Evolutionary conservation across 2,329 filamentous ascomycete genomes (phyloP).

Genomic region (Fusarium nematophilum): DNA sequence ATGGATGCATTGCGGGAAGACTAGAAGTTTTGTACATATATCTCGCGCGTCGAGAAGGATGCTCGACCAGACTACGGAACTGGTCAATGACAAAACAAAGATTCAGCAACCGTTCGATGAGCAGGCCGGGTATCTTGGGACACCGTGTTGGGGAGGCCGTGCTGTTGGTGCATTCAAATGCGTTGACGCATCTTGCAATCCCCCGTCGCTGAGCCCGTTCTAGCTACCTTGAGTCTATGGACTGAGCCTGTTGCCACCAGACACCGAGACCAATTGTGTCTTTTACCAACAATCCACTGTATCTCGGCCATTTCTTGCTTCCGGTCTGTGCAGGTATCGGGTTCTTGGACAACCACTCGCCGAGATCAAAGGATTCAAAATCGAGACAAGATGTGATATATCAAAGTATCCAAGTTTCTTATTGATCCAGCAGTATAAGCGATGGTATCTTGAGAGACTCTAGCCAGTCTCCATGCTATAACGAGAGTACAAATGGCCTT

Average conservation of each 20-base stretch:
- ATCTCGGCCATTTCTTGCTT: too few species aligned
- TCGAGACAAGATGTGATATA: not conserved
- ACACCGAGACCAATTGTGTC: too few species aligned
- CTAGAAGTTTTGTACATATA: conserved; percentile 42
- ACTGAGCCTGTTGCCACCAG: too few species aligned
- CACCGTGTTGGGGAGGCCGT: not conserved
- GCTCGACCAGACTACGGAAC: conserved; percentile 33
- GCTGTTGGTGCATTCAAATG: too few species aligned
- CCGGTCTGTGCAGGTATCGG: not conserved
- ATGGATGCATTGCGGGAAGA: conserved; percentile 18
- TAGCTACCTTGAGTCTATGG: too few species aligned
- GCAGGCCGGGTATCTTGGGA: not conserved
- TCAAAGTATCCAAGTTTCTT: conserved; percentile 9
- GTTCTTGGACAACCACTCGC: not conserved
- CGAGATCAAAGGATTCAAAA: not conserved
- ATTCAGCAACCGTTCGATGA: not conserved
- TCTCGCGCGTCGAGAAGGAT: conserved; percentile 28
- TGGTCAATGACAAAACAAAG: conserved; percentile 37
- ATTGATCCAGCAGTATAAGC: conserved; percentile 19
- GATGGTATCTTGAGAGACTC: conserved; percentile 26
- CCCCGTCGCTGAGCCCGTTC: too few species aligned
- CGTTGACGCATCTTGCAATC: too few species aligned
- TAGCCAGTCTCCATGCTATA: conserved; percentile 26
- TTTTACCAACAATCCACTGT: too few species aligned
- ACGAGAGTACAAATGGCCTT: conserved; percentile 34